Evolutionary conservation across 306 rosid species (phyloP), one percentile per base, ranked within the genome.

Genomic region (Citrullus colocynthis): DNA sequence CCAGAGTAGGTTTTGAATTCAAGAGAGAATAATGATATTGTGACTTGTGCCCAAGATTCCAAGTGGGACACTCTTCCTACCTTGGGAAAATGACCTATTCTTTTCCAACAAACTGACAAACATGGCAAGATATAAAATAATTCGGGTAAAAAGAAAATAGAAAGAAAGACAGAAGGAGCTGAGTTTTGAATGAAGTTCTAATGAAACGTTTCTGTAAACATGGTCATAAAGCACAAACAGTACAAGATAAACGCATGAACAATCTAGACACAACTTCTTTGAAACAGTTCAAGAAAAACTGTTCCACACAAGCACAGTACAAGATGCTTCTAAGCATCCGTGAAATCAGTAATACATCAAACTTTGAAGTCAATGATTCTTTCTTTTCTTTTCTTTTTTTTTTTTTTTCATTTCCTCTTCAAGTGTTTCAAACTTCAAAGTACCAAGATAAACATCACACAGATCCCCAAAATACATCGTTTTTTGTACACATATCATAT

Each of bases 381-480:
- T 74, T 1, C 5, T 9, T 44, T 8, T 1, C 7, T 13, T 45
- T 30, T 2, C 2, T 41, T 67, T 67, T 66, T 11, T 28, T 15
- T 34, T 13, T 51, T 51, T 51, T 64, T 21, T 13, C 74, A 39
- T 39, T 66, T 66, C 21, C 28, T 18, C 24, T 65, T 65, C 59
- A 0, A 15, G 59, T 49, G 76, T 16, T 48, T 41, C 42, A 72
- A 72, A 72, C 48, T 74, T 52, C 62, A 5, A 52, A 74, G 78
- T 74, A 32, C 45, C 48, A 74, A 74, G 78, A 74, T 74, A 74
- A 74, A 74, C 78, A 52, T 74, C 62, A 52, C 61, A 74, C 78
- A 74, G 78, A 74, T 74, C 78, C 77, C 78, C 59, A 32, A 54
- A 65, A 34, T 9, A 30, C 62, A 74, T 74, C 49, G 48, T 52